A percentile compares a stretch with the other conserved stretches of the same genome.
Conservation (phyloP, 2,329 filamentous ascomycete genomes). For the Geosmithia putterillii region DNA sequence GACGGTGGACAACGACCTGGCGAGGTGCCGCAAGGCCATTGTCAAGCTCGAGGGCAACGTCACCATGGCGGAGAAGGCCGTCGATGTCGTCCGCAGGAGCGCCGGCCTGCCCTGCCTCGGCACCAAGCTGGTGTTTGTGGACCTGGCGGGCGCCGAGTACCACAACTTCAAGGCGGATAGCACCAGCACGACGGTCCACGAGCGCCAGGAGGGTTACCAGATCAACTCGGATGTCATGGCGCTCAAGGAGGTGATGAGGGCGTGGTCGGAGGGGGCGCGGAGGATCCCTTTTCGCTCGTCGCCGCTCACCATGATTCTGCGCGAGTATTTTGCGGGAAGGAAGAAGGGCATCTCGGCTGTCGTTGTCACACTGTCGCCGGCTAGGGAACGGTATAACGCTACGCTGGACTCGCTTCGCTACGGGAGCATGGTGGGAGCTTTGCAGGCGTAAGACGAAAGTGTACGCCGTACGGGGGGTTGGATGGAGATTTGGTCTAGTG, state of each 20-base stretch:
- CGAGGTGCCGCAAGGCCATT: background rate
- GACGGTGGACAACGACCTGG: background rate
- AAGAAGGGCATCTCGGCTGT: constrained; percentile 6
- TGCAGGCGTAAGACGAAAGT: background rate
- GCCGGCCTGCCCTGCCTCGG: constrained; percentile 17
- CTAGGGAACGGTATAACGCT: constrained; percentile 19
- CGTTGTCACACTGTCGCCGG: constrained; percentile 21
- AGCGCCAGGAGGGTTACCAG: constrained; percentile 25
- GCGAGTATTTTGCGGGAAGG: constrained; percentile 18
- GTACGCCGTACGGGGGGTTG: no score
- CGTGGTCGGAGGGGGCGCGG: constrained; percentile 16
- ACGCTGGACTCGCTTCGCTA: constrained; percentile 30
- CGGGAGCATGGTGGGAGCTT: constrained; percentile 21
- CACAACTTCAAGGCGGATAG: constrained; percentile 14
- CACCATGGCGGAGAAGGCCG: constrained; percentile 17
- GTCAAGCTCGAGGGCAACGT: constrained; percentile 11
- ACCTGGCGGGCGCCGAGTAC: constrained; percentile 31
- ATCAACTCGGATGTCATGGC: constrained; percentile 32
- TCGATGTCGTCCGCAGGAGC: constrained; percentile 11
- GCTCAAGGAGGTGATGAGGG: constrained; percentile 32
- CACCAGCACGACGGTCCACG: constrained; percentile 19
- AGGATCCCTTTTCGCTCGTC: constrained; percentile 28
- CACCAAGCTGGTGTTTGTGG: constrained; percentile 29
- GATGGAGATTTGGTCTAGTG: no score
- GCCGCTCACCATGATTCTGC: constrained; percentile 27